Conservation (phyloP, 1,284 basidiomycete species). For the Spongispora temasekensis region DNA sequence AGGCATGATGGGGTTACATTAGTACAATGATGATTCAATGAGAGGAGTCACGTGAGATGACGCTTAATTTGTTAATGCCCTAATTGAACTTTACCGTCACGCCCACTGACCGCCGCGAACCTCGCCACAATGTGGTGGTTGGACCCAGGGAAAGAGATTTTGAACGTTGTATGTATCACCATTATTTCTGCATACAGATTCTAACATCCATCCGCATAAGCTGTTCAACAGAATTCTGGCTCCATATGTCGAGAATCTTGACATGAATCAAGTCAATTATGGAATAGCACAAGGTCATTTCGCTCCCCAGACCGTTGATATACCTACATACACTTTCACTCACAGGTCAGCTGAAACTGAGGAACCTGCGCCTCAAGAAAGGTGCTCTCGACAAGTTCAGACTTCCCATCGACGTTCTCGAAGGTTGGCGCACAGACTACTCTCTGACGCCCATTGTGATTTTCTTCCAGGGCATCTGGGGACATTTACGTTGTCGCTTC, state of each 20-base stretch:
- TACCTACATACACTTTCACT: conserved; percentile 8
- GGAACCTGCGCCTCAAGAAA: conserved; percentile 87
- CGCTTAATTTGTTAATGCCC: no score
- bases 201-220: conserved; percentile 38
- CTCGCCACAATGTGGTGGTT: conserved; percentile 68
- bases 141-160: conserved; percentile 75
- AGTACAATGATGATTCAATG: no score
- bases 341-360: conserved; percentile 81
- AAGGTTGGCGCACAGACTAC: conserved; percentile 54
- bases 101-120: background rate
- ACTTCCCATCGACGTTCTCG: conserved; percentile 93
- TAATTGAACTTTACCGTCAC: no score
- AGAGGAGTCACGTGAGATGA: no score
- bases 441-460: background rate
- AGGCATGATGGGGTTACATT: no score
- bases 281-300: conserved; percentile 85
- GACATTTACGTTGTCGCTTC: conserved; percentile 89
- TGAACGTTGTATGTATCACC: conserved; percentile 60
- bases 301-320: background rate
- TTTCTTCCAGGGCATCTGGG: conserved; percentile 82
- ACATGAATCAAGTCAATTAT: conserved; percentile 93
- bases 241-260: conserved; percentile 96
- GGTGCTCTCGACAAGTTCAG: conserved; percentile 96
- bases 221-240: conserved; percentile 92
- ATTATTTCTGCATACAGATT: background rate